phyloP scores from a whole-genome alignment of 371 early-diverging fungal species.

The Mucor lusitanicus region DNA sequence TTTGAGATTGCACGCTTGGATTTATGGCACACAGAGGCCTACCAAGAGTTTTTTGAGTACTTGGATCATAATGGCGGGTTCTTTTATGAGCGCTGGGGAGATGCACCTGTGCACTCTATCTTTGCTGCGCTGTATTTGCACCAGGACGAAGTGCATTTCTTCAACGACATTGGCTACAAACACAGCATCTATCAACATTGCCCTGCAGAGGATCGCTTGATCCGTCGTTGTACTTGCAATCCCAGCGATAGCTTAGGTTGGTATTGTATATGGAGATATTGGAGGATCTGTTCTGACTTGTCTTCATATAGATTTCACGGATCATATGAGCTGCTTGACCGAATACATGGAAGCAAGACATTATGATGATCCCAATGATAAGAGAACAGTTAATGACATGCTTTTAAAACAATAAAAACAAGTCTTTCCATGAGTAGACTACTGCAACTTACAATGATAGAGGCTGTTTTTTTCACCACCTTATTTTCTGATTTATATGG shows the following conservation, averaged over 20 bases:
- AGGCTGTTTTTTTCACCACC: no score
- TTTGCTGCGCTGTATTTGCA: constrained; percentile 69
- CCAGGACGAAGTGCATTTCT: constrained; percentile 82
- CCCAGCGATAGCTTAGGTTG: constrained; percentile 26
- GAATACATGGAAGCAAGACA: constrained; percentile 35
- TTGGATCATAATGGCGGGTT: constrained; percentile 89
- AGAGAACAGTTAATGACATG: constrained; percentile 33
- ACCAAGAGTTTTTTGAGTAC: constrained; percentile 56
- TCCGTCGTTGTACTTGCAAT: constrained; percentile 32
- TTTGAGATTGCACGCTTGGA: constrained; percentile 91
- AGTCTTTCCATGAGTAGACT: no score
- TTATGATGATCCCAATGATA: constrained; percentile 3
- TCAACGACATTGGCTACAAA: constrained; percentile 83
- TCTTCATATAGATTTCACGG: constrained; percentile 35
- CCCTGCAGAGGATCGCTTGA: constrained; percentile 49
- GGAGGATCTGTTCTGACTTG: not conserved
- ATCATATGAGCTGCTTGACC: constrained; percentile 41
- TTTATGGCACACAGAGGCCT: constrained; percentile 70
- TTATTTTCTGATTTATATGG: no score
- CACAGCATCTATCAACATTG: constrained; percentile 73
- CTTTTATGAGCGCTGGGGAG: constrained; percentile 94
- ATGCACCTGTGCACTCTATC: constrained; percentile 94
- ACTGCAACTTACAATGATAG: no score
- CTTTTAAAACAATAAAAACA: constrained; percentile 6
- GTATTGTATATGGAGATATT: not conserved